Base-by-base conservation (phyloP, 495 filamentous ascomycete species). In the Aspergillus panamensis region DNA sequence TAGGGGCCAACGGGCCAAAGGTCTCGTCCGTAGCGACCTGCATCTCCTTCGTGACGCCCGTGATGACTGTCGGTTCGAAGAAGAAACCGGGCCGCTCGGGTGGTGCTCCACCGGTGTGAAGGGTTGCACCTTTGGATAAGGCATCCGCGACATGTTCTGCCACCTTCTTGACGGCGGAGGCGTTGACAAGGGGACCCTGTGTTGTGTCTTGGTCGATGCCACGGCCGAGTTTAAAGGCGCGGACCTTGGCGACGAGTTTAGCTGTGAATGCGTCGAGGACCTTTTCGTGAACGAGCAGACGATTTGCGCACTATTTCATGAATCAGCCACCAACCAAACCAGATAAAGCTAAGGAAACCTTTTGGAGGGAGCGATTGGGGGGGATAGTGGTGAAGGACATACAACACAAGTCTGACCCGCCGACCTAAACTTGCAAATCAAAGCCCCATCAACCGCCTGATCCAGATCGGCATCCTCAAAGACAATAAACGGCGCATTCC, bases 391-490 rank as follows among this genome's bases (percentile, higher is more conserved):
- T n/a, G n/a, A n/a, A 16, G n/a, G n/a, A 57, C 30, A 0, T 40
- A 49, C 43, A 33, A 81, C 77, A 58, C 80, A 83, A 1, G 80
- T 82, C 59, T 83, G 80, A 10, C 80, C 80, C 0, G 72, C 73
- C 53, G 63, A 73, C 33, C 77, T 69, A 65, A 81, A 82, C 54
- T 83, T 83, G 45, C 63, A 74, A 6, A 70, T 62, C 20, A 82
- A 67, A 10, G 83, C 79, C 86, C 89, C 96, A 52, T 88, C 90
- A 16, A 88, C 86, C 1, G 91, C 90, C 61, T 88, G 84, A 10
- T 93, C 89, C 16, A 96, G 65, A 66, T 96, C 86, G 6, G 88
- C 89, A 68, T 96, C 92, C 37, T 88, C 87, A 66, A 96, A 97
- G 21, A 97, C 82, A 52, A 97, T 72, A 33, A 95, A 77, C 3